A percentile compares a stretch with the other conserved stretches of the same genome.
Conservation (phyloP, 1,139 yeast genomes). For the Protomyces pachydermus region DNA sequence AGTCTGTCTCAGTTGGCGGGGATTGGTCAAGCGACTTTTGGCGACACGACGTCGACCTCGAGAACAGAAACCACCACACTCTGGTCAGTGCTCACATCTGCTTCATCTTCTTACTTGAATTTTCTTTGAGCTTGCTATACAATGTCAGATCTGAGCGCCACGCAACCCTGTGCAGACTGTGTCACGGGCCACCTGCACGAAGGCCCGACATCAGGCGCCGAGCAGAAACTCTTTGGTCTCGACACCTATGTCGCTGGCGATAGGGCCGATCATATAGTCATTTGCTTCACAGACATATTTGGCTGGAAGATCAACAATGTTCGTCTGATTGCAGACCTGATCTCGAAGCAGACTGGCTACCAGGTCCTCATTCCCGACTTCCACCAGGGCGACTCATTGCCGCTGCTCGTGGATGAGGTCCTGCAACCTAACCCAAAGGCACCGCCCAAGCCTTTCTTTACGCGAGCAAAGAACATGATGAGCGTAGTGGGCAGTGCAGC, state of each 20-base stretch:
- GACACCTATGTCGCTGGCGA: constrained; percentile 27
- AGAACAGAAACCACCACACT: no score
- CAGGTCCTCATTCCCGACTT: constrained; percentile 29
- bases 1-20: neutral
- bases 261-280: constrained; percentile 22
- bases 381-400: constrained; percentile 20
- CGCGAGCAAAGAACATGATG: constrained; percentile 7
- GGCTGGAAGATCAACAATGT: constrained; percentile 30
- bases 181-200: constrained; percentile 28
- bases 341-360: constrained; percentile 28
- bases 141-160: neutral
- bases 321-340: constrained; percentile 30
- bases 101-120: neutral
- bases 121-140: neutral
- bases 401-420: neutral
- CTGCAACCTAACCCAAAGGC: constrained; percentile 15
- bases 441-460: constrained; percentile 5
- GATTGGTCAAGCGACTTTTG: no score
- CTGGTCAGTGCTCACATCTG: neutral
- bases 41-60: neutral
- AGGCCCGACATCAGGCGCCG: constrained; percentile 28
- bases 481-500: neutral
- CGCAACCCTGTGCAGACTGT: neutral
- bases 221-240: constrained; percentile 12
- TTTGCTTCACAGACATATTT: constrained; percentile 30